Conservation (phyloP, 192 early-diverging fungal genomes). For the Ambispora gerdemannii region DNA sequence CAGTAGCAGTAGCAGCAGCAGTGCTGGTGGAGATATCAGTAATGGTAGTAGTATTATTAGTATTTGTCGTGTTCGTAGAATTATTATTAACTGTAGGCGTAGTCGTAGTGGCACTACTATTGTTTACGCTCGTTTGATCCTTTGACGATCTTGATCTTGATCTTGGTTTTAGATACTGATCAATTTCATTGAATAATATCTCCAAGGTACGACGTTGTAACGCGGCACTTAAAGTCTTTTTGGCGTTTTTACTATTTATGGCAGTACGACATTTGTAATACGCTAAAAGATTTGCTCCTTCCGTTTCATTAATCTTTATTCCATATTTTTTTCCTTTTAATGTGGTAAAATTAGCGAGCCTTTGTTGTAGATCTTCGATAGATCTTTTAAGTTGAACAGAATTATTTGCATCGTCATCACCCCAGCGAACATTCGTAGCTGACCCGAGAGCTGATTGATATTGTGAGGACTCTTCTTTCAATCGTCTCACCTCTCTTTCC, state of each 20-base stretch:
- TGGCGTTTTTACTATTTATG: not conserved
- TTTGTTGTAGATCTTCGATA: not conserved
- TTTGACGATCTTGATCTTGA: not conserved
- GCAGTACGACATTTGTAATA: not conserved
- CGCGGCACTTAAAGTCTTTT: not conserved
- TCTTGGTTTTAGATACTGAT: not conserved
- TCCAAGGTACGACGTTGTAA: constrained; percentile 13
- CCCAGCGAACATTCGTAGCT: constrained; percentile 9
- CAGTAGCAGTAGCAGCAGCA: not conserved
- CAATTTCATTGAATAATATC: not conserved
- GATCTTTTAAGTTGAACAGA: not conserved
- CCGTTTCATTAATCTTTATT: not conserved
- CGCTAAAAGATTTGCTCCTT: constrained; percentile 2
- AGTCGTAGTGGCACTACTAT: not conserved
- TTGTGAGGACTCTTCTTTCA: constrained; percentile 4
- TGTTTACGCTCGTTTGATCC: not conserved
- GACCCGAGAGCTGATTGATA: constrained; percentile 12
- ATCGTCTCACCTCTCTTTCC: not conserved
- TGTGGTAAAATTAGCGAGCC: not conserved
- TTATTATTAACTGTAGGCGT: too few species aligned
- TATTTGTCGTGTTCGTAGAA: not conserved
- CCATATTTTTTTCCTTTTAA: not conserved
- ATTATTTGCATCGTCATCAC: constrained; percentile 10
- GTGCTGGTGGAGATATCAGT: not conserved
- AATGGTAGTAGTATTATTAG: not conserved